Evolutionary conservation across 2,329 filamentous ascomycete genomes (phyloP), one percentile per base, ranked within the genome.

Genomic region (Lasiodiplodia citricola): DNA sequence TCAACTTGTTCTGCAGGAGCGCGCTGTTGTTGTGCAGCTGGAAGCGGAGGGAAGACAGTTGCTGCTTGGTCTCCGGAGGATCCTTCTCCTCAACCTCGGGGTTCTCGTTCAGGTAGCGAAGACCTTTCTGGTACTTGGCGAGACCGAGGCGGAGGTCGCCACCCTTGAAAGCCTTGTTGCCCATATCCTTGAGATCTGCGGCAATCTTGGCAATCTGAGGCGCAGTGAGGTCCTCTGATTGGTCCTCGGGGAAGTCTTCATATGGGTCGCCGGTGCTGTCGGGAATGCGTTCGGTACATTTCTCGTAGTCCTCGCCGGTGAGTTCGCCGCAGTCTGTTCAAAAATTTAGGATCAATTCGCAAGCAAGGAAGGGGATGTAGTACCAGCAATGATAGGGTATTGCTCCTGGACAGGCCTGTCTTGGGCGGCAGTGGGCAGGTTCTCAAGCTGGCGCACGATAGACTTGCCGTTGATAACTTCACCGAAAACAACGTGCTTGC

Each of bases 401-500:
- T 65, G 25, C 67, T 94, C 91, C 72, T 88, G 86, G 63, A 77
- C 79, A 35, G 94, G 94, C 83, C 94, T 95, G 84, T 98, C 96
- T 75, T 87, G 87, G 35, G 86, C 82, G 73, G 90, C 86, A 2
- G 92, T 96, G 66, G 86, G 85, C 71, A 93, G 84, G 81, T 96
- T 96, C 83, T 99, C 96, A 75, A 98, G 90, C 80, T 94, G 90
- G 72, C 96, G 91, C 41, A 98, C 88, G 47, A 97, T 84, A 71
- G 92, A 94, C 86, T 97, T 98, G 76, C 96, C 96, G 70, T 90
- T 92, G 76, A 97, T 87, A 68, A 98, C 95, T 79, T 97, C 91
- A 71, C 96, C 96, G 75, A 97, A 99, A 28, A 99, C 94, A 57
- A 98, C 96, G 83, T 99, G 95, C 86, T 99, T 99, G 79, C 89